phyloP scores from a whole-genome alignment of 768 basidiomycete species.

The Cystofilobasidium macerans region DNA sequence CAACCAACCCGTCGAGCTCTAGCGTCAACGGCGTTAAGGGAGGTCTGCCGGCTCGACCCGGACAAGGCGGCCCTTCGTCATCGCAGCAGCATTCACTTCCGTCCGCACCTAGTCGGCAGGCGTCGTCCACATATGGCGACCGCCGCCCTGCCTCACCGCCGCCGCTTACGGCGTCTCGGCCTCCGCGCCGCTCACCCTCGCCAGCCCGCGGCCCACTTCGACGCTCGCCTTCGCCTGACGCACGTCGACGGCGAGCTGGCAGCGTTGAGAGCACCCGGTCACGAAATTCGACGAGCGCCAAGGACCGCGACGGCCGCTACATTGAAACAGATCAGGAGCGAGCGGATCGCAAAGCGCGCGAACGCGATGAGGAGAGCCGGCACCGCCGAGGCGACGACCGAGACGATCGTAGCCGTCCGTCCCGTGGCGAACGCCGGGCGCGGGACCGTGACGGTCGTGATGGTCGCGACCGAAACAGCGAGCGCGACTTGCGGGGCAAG shows the following conservation, averaged over 20 bases:
- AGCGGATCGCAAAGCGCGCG: background rate
- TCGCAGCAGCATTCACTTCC: too few relatives aligned
- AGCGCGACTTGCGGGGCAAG: background rate
- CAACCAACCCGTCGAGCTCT: too few relatives aligned
- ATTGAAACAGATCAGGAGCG: background rate
- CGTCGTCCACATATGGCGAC: background rate
- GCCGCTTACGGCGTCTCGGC: background rate
- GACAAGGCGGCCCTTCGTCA: too few relatives aligned
- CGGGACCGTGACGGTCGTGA: background rate
- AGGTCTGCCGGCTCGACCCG: too few relatives aligned
- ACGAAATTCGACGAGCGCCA: background rate
- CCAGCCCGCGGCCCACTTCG: background rate
- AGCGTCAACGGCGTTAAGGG: too few relatives aligned
- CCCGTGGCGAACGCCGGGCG: background rate
- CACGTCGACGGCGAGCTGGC: background rate
- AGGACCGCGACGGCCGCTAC: background rate
- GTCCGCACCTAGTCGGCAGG: background rate
- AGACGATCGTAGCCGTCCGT: background rate
- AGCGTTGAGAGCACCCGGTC: background rate
- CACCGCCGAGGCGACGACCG: background rate
- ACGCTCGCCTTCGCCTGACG: background rate
- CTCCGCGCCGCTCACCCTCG: background rate
- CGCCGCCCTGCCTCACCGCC: background rate
- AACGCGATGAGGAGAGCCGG: background rate
- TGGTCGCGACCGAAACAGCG: conserved; percentile 1